phyloP scores from a whole-genome alignment of 2,329 filamentous ascomycete species.

The Colletotrichum higginsianum region DNA sequence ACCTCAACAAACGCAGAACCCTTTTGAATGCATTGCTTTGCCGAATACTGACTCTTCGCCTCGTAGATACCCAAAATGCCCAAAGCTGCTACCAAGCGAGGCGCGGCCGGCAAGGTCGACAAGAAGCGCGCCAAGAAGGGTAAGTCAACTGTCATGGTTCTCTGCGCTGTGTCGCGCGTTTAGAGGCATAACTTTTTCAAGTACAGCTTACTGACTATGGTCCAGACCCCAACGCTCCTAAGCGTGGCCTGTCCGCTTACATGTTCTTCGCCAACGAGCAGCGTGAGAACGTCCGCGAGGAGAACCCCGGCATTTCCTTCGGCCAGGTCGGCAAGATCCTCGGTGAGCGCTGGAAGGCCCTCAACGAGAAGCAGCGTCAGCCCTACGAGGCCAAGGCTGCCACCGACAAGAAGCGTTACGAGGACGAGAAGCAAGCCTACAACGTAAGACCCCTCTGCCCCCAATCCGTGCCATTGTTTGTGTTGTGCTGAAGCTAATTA shows the following conservation, averaged over 20 bases:
- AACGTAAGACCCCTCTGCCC: constrained; percentile 72
- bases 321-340: constrained; percentile 98
- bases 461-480: neutral
- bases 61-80: constrained; percentile 65
- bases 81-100: constrained; percentile 71
- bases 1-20: neutral
- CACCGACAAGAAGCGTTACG: constrained; percentile 98
- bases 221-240: constrained; percentile 95
- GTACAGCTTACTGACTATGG: constrained; percentile 24
- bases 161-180: neutral
- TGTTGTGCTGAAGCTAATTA: constrained; percentile 48
- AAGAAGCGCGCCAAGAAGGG: constrained; percentile 74
- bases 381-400: constrained; percentile 98
- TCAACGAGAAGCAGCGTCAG: constrained; percentile 91
- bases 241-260: constrained; percentile 99
- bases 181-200: neutral
- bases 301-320: constrained; percentile 98
- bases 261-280: constrained; percentile 99
- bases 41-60: constrained; percentile 46
- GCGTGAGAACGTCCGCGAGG: constrained; percentile 96
- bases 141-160: constrained; percentile 52
- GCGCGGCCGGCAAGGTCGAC: constrained; percentile 65
- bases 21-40: constrained; percentile 10
- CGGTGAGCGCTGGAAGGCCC: constrained; percentile 98
- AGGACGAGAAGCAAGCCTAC: constrained; percentile 97